Conservation (phyloP, 352 stramenopile genomes). For the Thraustochytrium striatum region DNA sequence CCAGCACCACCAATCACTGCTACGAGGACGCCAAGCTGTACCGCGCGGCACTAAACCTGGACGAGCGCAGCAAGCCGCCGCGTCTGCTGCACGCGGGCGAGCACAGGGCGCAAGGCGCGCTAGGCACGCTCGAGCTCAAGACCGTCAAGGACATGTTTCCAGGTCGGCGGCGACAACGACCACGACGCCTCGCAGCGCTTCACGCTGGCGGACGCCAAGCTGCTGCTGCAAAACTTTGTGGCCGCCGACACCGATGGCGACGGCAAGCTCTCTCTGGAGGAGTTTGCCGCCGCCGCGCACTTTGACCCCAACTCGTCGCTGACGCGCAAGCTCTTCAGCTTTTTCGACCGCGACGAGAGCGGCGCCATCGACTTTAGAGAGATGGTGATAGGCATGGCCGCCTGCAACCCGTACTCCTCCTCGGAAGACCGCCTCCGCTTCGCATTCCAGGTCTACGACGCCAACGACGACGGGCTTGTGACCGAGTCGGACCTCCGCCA, state of each 20-base stretch:
- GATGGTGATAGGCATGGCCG: slow-evolving; percentile 31
- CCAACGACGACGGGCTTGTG: slow-evolving; percentile 15
- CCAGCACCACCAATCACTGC: slow-evolving; percentile 33
- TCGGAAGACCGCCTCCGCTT: slow-evolving; percentile 11
- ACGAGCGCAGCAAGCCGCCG: not conserved
- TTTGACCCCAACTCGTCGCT: not conserved
- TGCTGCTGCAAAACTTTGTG: slow-evolving; percentile 3
- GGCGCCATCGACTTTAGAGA: slow-evolving; percentile 39
- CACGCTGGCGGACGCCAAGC: slow-evolving; percentile 14
- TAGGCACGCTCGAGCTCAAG: slow-evolving; percentile 22
- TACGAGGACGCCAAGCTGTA: slow-evolving; percentile 46
- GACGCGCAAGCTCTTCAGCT: not conserved
- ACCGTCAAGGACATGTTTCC: slow-evolving; percentile 26
- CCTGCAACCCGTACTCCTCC: not conserved
- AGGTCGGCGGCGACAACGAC: not conserved
- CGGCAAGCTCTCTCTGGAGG: not conserved
- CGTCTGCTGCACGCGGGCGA: not conserved
- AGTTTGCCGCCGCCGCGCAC: not conserved
- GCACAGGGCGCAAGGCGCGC: not conserved
- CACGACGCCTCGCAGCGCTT: too few species aligned
- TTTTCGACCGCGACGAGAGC: slow-evolving; percentile 35
- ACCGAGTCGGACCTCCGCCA: slow-evolving; percentile 26
- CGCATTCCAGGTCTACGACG: slow-evolving; percentile 29
- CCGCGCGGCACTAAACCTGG: slow-evolving; percentile 1
- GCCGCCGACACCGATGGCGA: slow-evolving; percentile 24